phyloP scores from a whole-genome alignment of 345 rosid species.

The Raphanus raphanistrum region DNA sequence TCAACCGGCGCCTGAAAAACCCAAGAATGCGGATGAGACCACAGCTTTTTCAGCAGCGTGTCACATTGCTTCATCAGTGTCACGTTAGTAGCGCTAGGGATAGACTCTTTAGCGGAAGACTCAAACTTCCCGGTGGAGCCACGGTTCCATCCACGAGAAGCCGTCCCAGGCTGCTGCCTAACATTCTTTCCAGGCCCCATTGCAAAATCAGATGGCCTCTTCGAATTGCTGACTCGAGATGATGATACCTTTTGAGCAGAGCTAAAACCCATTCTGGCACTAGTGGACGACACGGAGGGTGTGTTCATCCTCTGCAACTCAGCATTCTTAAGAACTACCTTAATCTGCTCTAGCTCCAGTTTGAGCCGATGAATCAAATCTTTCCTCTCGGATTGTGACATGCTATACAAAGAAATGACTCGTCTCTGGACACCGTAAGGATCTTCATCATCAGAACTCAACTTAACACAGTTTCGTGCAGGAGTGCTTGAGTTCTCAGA shows the following conservation, averaged over 20 bases:
- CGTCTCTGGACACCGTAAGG: conserved; percentile 61
- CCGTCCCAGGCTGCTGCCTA: conserved; percentile 41
- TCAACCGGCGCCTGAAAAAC: conserved; percentile 89
- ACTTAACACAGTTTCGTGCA: conserved; percentile 53
- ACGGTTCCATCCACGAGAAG: conserved; percentile 49
- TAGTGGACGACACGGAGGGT: conserved; percentile 55
- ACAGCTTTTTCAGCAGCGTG: conserved; percentile 59
- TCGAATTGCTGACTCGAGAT: conserved; percentile 37
- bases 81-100: conserved; percentile 46
- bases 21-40: conserved; percentile 83
- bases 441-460: conserved; percentile 52
- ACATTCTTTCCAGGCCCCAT: conserved; percentile 56
- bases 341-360: conserved; percentile 69
- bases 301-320: conserved; percentile 53
- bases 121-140: conserved; percentile 57
- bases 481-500: conserved; percentile 69
- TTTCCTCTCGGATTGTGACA: conserved; percentile 65
- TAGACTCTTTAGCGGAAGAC: conserved; percentile 46
- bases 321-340: conserved; percentile 60
- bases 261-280: conserved; percentile 67
- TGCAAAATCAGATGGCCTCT: conserved; percentile 46
- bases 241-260: conserved; percentile 43
- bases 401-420: conserved; percentile 59
- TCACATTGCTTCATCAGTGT: conserved; percentile 83
- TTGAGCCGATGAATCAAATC: conserved; percentile 57